Percentiles rank a stretch among this genome's conserved stretches.
These are phyloP conservation scores for Mucuna pruriens DNA, from an alignment of 306 rosid genomes.

Conservation along the genomic window DNA sequence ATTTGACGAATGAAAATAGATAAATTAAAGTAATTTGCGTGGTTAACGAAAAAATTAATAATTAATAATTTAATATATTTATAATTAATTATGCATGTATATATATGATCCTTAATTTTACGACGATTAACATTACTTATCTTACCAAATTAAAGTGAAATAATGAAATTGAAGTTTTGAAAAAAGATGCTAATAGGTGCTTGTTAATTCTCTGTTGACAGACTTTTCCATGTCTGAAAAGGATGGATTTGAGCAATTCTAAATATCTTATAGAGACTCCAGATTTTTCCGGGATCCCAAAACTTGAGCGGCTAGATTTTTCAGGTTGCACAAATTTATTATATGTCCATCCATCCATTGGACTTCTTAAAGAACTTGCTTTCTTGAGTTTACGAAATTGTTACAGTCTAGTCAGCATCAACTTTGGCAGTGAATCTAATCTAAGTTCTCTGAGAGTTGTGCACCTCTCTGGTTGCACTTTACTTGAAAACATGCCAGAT, in stretches of 20 bases:
- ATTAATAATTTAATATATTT: too few species aligned
- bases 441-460: background rate
- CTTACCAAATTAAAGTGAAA: background rate
- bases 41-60: too few species aligned
- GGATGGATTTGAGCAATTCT: background rate
- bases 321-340: background rate
- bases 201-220: background rate
- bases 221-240: background rate
- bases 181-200: background rate
- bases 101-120: too few species aligned
- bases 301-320: background rate
- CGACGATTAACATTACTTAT: too few species aligned
- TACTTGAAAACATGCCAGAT: background rate
- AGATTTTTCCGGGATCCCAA: background rate
- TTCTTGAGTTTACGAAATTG: background rate
- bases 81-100: too few species aligned
- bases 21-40: too few species aligned
- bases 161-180: background rate
- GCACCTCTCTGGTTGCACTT: background rate
- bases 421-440: background rate
- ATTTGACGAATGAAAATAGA: too few species aligned
- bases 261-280: background rate
- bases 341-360: background rate
- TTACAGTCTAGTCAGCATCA: background rate
- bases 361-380: background rate